These are phyloP conservation scores for Phaeosphaeriaceae sp. DNA, from an alignment of 2,329 filamentous ascomycete genomes.

Conservation along the genomic window DNA sequence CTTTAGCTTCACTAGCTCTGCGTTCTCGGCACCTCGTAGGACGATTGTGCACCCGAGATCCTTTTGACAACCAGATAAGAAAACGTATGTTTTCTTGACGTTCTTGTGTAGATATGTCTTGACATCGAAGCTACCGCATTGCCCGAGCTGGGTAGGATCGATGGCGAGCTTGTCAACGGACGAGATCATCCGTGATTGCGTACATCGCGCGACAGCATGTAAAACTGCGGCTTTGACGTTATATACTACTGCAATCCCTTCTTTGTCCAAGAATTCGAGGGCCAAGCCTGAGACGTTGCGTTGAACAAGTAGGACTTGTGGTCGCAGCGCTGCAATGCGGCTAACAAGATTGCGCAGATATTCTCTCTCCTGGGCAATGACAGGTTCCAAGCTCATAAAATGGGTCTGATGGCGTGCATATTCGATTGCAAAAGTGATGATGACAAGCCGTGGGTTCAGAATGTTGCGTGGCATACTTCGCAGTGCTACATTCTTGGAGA, in stretches of 20 bases:
- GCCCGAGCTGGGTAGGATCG: conserved; percentile 75
- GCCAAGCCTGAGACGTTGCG: conserved; percentile 92
- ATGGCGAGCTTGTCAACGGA: conserved; percentile 92
- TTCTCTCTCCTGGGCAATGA: conserved; percentile 95
- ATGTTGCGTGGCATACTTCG: conserved; percentile 96
- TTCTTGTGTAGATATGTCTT: conserved; percentile 91
- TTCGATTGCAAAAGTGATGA: conserved; percentile 94
- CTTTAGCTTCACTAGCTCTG: conserved; percentile 80
- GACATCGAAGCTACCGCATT: conserved; percentile 88
- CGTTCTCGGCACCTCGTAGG: conserved; percentile 78
- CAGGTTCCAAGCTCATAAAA: conserved; percentile 97
- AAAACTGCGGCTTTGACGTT: conserved; percentile 97
- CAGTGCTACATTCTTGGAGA: conserved; percentile 93
- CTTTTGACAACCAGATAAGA: conserved; percentile 86
- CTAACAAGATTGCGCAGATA: conserved; percentile 91
- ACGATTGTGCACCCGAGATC: conserved; percentile 95
- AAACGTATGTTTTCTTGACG: conserved; percentile 93
- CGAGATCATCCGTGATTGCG: conserved; percentile 89
- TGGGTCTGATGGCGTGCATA: conserved; percentile 92
- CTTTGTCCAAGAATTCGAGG: conserved; percentile 84
- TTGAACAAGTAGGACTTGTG: conserved; percentile 88
- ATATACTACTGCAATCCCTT: conserved; percentile 90
- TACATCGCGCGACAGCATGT: conserved; percentile 90
- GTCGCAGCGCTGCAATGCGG: conserved; percentile 83
- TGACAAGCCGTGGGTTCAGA: conserved; percentile 81